Evolutionary conservation across 2,329 filamentous ascomycete species (phyloP).

Genomic region (Aspergillus flavus): DNA sequence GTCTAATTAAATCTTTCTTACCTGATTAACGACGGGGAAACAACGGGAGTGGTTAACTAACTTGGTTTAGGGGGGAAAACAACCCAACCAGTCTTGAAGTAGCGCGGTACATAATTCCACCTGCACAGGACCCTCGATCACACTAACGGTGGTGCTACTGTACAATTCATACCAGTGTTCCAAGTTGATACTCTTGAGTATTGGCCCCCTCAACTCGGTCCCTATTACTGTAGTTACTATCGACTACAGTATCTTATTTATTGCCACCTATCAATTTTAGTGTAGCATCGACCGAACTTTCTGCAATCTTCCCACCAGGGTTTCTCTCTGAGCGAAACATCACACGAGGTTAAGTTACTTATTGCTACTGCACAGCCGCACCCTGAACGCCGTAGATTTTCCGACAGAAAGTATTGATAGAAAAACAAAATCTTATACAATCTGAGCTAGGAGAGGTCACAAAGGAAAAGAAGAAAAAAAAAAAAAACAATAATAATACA

Average conservation of each 20-base stretch:
- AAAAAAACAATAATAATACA: too few relatives aligned
- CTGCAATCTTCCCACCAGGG: background rate
- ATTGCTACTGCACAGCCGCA: background rate
- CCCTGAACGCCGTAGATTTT: background rate
- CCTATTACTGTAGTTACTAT: background rate
- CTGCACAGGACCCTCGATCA: background rate
- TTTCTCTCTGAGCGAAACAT: background rate
- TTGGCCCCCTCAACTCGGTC: background rate
- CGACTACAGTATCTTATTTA: background rate
- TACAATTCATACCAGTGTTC: conserved; percentile 15
- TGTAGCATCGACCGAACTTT: background rate
- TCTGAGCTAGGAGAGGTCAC: background rate
- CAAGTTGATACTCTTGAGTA: conserved; percentile 9
- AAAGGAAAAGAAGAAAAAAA: background rate
- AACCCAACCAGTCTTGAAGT: background rate
- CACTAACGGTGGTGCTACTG: conserved; percentile 9
- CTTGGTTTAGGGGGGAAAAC: background rate
- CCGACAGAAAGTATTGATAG: background rate
- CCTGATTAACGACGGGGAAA: background rate
- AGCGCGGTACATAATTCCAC: background rate
- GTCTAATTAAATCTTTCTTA: conserved; percentile 3
- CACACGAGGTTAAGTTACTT: background rate
- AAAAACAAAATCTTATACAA: background rate
- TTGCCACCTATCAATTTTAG: conserved; percentile 3
- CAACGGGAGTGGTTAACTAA: background rate